Percentiles rank a stretch among this genome's conserved stretches.
These are phyloP conservation scores for Daldinia childiae DNA, from an alignment of 495 filamentous ascomycete species.

Conservation along the genomic window DNA sequence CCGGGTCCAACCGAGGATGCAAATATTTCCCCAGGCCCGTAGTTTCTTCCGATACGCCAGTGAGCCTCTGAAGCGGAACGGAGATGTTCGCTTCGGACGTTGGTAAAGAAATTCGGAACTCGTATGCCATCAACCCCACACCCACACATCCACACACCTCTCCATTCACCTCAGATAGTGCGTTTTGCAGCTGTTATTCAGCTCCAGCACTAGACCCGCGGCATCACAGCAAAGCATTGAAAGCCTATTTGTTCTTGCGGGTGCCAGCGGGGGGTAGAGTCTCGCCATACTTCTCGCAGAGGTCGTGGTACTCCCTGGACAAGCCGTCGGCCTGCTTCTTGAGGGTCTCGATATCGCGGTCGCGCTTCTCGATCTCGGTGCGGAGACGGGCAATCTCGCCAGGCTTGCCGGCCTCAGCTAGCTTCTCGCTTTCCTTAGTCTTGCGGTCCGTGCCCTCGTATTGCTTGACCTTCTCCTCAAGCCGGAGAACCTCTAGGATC, in stretches of 20 bases:
- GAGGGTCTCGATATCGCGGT: slow-evolving; percentile 78
- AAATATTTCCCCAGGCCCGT: not conserved
- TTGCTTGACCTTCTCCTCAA: slow-evolving; percentile 90
- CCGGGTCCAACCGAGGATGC: not conserved
- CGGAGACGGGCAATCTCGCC: slow-evolving; percentile 67
- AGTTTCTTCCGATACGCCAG: not conserved
- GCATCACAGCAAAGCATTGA: not conserved
- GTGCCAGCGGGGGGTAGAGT: slow-evolving; percentile 61
- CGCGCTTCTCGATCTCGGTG: slow-evolving; percentile 75
- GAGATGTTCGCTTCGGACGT: not conserved
- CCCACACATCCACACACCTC: not conserved
- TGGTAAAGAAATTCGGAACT: not conserved
- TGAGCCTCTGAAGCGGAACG: not conserved
- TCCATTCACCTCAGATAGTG: not conserved
- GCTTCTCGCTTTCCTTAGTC: slow-evolving; percentile 77
- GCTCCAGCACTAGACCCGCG: not conserved
- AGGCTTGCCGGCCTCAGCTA: slow-evolving; percentile 75
- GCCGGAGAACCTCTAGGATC: slow-evolving; percentile 92
- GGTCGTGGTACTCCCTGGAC: slow-evolving; percentile 78
- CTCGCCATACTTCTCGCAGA: slow-evolving; percentile 79
- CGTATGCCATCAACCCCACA: not conserved
- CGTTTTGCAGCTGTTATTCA: not conserved
- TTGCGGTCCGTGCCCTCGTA: slow-evolving; percentile 80
- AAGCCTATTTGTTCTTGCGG: slow-evolving; percentile 74
- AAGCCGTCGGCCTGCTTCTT: slow-evolving; percentile 87